These are phyloP conservation scores for Ceratobasidium sp. DNA, from an alignment of 1,284 basidiomycete genomes.

Conservation along the genomic window DNA sequence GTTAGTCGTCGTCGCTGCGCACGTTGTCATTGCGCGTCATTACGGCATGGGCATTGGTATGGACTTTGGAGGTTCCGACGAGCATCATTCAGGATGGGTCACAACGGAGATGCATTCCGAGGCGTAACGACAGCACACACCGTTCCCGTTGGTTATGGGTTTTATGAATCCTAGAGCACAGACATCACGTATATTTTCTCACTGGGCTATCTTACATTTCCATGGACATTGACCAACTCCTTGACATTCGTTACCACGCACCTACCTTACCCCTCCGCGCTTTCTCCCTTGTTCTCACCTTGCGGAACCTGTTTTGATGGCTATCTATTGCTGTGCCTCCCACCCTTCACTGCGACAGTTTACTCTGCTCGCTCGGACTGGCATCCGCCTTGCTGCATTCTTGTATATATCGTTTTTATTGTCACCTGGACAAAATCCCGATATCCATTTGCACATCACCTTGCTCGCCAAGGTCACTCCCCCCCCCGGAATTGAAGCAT, in stretches of 20 bases:
- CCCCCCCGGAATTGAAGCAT: no score
- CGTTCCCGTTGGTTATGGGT: slow-evolving; percentile 36
- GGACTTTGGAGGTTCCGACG: slow-evolving; percentile 38
- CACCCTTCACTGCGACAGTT: slow-evolving; percentile 16
- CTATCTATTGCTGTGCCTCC: slow-evolving; percentile 36
- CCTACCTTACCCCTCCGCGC: slow-evolving; percentile 39
- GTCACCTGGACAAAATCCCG: background rate
- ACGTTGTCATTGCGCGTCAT: slow-evolving; percentile 41
- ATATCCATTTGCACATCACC: background rate
- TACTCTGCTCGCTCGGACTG: slow-evolving; percentile 39
- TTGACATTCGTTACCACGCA: slow-evolving; percentile 38
- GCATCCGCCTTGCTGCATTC: slow-evolving; percentile 40
- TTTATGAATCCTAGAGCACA: slow-evolving; percentile 41
- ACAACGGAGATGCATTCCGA: slow-evolving; percentile 44
- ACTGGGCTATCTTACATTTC: slow-evolving; percentile 27
- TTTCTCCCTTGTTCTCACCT: slow-evolving; percentile 37
- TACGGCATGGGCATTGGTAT: slow-evolving; percentile 26
- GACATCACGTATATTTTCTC: slow-evolving; percentile 22
- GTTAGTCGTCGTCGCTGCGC: slow-evolving; percentile 41
- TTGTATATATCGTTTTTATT: slow-evolving; percentile 29
- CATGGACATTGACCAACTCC: slow-evolving; percentile 45
- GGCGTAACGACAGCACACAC: slow-evolving; percentile 29
- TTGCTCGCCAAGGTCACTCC: no score
- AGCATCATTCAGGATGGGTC: slow-evolving; percentile 21
- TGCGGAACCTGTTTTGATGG: slow-evolving; percentile 40